A percentile compares a stretch with the other conserved stretches of the same genome.
These are phyloP conservation scores for Botrytis porri DNA, from an alignment of 2,329 filamentous ascomycete species.

Conservation along the genomic window DNA sequence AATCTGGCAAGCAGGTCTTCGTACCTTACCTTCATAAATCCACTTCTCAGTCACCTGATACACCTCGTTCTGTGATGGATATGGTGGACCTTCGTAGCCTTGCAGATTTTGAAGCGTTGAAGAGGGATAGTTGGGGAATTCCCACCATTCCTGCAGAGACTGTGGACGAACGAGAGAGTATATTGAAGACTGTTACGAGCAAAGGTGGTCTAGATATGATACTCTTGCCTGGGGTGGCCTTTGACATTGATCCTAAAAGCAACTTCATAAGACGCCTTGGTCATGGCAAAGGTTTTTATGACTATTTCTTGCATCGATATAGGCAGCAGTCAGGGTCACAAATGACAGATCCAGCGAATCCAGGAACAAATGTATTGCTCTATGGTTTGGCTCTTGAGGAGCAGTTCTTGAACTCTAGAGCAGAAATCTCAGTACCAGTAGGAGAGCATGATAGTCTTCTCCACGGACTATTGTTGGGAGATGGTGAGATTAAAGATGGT, in stretches of 20 bases:
- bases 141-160: slow-evolving; percentile 73
- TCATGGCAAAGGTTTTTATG: slow-evolving; percentile 96
- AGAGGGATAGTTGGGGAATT: slow-evolving; percentile 87
- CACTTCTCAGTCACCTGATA: slow-evolving; percentile 36
- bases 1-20: slow-evolving; percentile 78
- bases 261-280: slow-evolving; percentile 71
- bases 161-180: slow-evolving; percentile 64
- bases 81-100: slow-evolving; percentile 79
- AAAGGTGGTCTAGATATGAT: slow-evolving; percentile 72
- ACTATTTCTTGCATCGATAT: slow-evolving; percentile 83
- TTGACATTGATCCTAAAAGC: slow-evolving; percentile 60
- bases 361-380: slow-evolving; percentile 57
- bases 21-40: slow-evolving; percentile 81
- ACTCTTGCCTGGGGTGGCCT: slow-evolving; percentile 88
- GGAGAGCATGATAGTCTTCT: slow-evolving; percentile 74
- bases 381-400: slow-evolving; percentile 82
- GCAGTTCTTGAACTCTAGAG: slow-evolving; percentile 65
- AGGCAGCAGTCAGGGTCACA: slow-evolving; percentile 40
- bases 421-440: slow-evolving; percentile 66
- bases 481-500: slow-evolving; percentile 56
- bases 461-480: slow-evolving; percentile 72
- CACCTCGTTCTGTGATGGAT: slow-evolving; percentile 77
- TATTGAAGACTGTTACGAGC: slow-evolving; percentile 58
- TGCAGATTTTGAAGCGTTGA: slow-evolving; percentile 73
- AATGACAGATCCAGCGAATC: slow-evolving; percentile 44